Base-by-base conservation (phyloP, 2,329 filamentous ascomycete species). In the Plectosphaerella plurivora region DNA sequence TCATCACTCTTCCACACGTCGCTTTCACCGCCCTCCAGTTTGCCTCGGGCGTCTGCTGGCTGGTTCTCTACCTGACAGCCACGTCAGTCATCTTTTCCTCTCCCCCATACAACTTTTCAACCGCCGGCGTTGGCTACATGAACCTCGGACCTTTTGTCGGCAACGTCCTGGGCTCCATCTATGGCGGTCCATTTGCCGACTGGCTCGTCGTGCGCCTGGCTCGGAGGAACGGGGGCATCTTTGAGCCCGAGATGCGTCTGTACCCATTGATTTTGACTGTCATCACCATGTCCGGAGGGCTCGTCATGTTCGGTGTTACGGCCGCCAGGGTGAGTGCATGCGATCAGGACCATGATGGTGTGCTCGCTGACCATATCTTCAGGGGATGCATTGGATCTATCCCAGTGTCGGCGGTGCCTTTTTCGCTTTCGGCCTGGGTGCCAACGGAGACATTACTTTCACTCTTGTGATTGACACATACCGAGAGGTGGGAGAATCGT, bases 211-310 rank as follows among this genome's bases (percentile, higher is more conserved):
- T 72, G 8, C 63, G 61, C 48, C 62, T 72, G 12, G 60, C 73
- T 0, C 62, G 60, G 16, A 60, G 65, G 1, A 73, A 73, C 7
- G 62, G 63, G 2, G 71, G 71, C 7, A 64, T 70, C 12, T 73
- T 70, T 47, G 72, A 75, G 55, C 70, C 73, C 0, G 73, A 75
- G 49, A 74, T 73, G 65, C 65, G 72, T 2, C 55, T 75, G 6
- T 73, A 61, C 42, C 55, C 57, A 12, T 52, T 60, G 0, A 48
- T 63, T 6, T 53, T 62, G 3, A 61, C 64, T 1, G 63, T 65
- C 0, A 16, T 72, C 4, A 42, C 63, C 0, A 59, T 65, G 47
- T 59, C 64, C 7, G 64, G 60, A 0, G 69, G 71, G 0, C 28
- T 70, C 3, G 60, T 70, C 3, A 67, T 72, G 64, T 69, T 70